Percentiles rank a stretch among this genome's conserved stretches.
These are phyloP conservation scores for Podaxis mareebaensis DNA, from an alignment of 768 basidiomycete genomes.

Conservation along the genomic window DNA sequence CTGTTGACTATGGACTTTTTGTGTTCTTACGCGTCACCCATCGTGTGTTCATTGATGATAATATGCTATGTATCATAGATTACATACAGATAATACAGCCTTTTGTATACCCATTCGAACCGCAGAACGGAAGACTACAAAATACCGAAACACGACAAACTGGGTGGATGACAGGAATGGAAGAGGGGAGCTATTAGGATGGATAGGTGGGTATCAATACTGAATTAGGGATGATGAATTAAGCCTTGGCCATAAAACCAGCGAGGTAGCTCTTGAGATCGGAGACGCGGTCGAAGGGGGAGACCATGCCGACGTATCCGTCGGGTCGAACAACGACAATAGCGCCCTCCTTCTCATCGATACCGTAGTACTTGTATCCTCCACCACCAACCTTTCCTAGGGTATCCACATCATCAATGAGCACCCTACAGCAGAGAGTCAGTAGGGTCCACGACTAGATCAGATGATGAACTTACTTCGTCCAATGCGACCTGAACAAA, in stretches of 20 bases:
- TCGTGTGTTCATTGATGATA: background rate
- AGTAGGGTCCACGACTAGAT: background rate
- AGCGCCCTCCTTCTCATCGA: conserved; percentile 42
- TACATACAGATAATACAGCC: background rate
- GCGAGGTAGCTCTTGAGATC: conserved; percentile 49
- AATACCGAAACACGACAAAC: background rate
- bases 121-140: background rate
- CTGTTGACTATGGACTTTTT: no score
- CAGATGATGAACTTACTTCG: conserved; percentile 42
- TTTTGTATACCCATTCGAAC: background rate
- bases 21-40: background rate
- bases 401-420: conserved; percentile 57
- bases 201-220: background rate
- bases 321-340: conserved; percentile 62
- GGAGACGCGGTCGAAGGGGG: conserved; percentile 44
- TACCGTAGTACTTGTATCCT: conserved; percentile 59
- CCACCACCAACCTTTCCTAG: conserved; percentile 46
- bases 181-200: background rate
- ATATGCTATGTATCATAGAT: conserved; percentile 3
- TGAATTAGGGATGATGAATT: background rate
- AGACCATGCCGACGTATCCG: conserved; percentile 63
- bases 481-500: conserved; percentile 56
- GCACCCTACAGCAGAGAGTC: conserved; percentile 40
- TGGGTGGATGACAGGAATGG: background rate
- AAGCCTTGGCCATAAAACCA: conserved; percentile 36